Conservation (phyloP, 805 yeast species). For the Spathaspora gorwiae region DNA sequence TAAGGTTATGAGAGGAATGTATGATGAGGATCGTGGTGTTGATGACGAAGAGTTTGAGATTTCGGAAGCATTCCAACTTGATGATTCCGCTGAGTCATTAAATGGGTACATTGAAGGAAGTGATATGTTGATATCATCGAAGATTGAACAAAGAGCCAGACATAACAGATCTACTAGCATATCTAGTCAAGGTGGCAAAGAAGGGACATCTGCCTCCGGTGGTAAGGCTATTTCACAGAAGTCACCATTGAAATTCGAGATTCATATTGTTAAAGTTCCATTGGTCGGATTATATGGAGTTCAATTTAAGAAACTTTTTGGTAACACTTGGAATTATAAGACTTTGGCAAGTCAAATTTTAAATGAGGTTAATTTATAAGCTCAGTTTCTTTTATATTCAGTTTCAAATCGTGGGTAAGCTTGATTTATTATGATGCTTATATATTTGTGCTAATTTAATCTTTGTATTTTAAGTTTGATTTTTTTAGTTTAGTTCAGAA, state of each 20-base stretch:
- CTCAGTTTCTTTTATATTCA: background rate
- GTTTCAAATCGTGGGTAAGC: no score
- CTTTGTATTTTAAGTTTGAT: background rate
- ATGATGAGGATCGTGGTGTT: slow-evolving; percentile 23
- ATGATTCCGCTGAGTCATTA: slow-evolving; percentile 58
- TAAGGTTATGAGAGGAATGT: slow-evolving; percentile 24
- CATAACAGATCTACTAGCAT: slow-evolving; percentile 29
- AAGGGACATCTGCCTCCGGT: slow-evolving; percentile 7
- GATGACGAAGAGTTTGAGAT: slow-evolving; percentile 29
- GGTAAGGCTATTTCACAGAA: slow-evolving; percentile 7
- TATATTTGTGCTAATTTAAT: no score
- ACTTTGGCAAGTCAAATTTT: slow-evolving; percentile 83
- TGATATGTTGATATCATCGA: slow-evolving; percentile 58
- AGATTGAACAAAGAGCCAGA: slow-evolving; percentile 49
- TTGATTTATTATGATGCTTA: no score
- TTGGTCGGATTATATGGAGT: slow-evolving; percentile 87
- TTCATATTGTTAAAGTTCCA: slow-evolving; percentile 88
- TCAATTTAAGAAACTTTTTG: slow-evolving; percentile 87
- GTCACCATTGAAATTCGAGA: slow-evolving; percentile 78
- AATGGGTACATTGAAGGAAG: slow-evolving; percentile 51
- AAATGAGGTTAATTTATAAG: slow-evolving; percentile 58
- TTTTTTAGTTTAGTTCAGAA: no score
- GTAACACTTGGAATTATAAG: slow-evolving; percentile 94
- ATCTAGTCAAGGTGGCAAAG: slow-evolving; percentile 17
- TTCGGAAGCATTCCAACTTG: slow-evolving; percentile 33